A percentile compares a stretch with the other conserved stretches of the same genome.
Conservation (phyloP, 2,329 filamentous ascomycete species). For the Diaporthe capsici region DNA sequence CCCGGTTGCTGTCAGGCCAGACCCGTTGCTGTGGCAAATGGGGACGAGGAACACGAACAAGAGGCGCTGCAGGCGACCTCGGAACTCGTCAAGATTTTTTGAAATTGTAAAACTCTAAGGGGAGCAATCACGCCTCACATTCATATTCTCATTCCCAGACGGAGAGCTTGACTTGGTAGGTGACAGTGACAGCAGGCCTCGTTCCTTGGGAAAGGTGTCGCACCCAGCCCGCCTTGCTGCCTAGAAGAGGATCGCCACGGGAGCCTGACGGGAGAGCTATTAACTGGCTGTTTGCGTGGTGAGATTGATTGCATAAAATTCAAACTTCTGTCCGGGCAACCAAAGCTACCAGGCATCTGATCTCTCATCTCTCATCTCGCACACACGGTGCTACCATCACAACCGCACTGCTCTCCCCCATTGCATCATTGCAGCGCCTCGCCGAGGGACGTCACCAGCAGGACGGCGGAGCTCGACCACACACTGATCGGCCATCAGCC, state of each 20-base stretch:
- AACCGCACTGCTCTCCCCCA: neutral
- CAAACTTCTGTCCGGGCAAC: conserved; percentile 5
- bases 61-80: neutral
- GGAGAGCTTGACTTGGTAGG: neutral
- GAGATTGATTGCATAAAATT: neutral
- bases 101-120: neutral
- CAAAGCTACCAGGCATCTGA: neutral
- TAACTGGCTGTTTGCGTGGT: neutral
- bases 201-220: neutral
- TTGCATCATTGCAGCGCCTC: conserved; percentile 14
- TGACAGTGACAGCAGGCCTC: neutral
- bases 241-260: neutral
- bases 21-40: conserved; percentile 26
- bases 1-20: conserved; percentile 12
- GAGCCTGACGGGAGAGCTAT: neutral
- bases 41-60: neutral
- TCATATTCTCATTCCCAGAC: neutral
- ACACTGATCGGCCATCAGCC: neutral
- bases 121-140: neutral
- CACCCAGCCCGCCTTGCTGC: conserved; percentile 10
- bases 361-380: conserved; percentile 7
- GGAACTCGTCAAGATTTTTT: neutral
- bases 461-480: neutral
- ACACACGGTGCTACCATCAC: neutral
- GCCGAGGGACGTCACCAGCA: neutral